These are phyloP conservation scores for Musa balbisiana DNA, from an alignment of 202 grass and related monocot species.

Conservation along the genomic window DNA sequence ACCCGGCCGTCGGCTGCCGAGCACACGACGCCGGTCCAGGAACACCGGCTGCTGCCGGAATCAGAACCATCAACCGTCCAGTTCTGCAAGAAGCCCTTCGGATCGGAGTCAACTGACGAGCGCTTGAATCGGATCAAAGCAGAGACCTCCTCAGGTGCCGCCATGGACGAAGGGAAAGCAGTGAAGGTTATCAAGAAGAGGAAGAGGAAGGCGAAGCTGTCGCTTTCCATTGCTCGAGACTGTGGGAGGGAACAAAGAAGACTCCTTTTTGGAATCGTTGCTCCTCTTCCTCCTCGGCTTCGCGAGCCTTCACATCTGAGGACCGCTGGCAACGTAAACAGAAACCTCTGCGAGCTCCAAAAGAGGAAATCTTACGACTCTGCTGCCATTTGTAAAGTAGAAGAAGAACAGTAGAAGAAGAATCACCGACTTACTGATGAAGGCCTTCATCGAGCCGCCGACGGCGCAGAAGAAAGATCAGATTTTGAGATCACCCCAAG, in stretches of 20 bases:
- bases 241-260: not conserved
- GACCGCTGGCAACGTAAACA: not conserved
- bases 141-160: constrained; percentile 35
- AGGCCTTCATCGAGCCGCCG: not conserved
- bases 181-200: constrained; percentile 11
- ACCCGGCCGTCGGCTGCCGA: constrained; percentile 30
- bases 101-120: constrained; percentile 47
- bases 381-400: not conserved
- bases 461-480: not conserved
- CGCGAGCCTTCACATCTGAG: constrained; percentile 34
- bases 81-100: constrained; percentile 29
- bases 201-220: constrained; percentile 3
- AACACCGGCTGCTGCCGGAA: constrained; percentile 33
- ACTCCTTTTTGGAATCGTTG: not conserved
- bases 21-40: constrained; percentile 62
- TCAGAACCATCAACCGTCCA: constrained; percentile 23
- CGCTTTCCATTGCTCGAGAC: not conserved
- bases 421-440: not conserved
- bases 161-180: constrained; percentile 23
- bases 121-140: constrained; percentile 62
- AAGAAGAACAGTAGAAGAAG: not conserved
- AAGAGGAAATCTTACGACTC: not conserved
- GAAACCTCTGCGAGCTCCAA: not conserved
- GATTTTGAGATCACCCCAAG: not conserved
- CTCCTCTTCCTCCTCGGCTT: not conserved